Percentiles rank a stretch among this genome's conserved stretches.
Conservation (phyloP, 1,139 yeast species). For the Eremothecium cymbalariae region DNA sequence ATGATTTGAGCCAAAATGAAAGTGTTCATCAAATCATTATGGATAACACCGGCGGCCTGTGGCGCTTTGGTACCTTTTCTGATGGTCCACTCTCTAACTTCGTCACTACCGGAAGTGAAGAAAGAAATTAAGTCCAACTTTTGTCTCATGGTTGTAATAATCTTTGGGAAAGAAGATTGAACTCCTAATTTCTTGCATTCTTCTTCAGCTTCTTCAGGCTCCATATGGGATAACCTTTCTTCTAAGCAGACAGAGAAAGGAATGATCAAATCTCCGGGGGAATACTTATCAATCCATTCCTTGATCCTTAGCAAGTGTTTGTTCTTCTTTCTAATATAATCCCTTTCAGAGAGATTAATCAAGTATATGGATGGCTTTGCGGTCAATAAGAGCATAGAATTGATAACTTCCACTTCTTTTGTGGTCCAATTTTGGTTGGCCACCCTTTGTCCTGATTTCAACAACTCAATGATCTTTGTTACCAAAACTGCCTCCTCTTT, state of each 20-base stretch:
- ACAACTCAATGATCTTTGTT: slow-evolving; percentile 60
- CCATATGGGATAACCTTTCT: slow-evolving; percentile 84
- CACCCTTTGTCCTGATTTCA: slow-evolving; percentile 81
- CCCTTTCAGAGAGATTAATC: slow-evolving; percentile 88
- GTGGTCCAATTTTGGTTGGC: slow-evolving; percentile 86
- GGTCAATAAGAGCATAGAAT: slow-evolving; percentile 78
- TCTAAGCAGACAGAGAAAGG: slow-evolving; percentile 92
- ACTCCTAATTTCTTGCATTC: slow-evolving; percentile 86
- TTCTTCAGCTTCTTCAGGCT: slow-evolving; percentile 85
- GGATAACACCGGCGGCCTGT: slow-evolving; percentile 83
- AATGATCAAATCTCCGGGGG: slow-evolving; percentile 91
- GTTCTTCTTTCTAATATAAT: slow-evolving; percentile 95
- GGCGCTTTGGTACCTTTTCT: slow-evolving; percentile 82
- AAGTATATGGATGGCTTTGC: slow-evolving; percentile 96
- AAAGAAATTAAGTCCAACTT: slow-evolving; percentile 74
- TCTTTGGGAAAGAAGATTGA: slow-evolving; percentile 79
- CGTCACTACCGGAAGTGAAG: slow-evolving; percentile 80
- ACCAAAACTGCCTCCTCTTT: slow-evolving; percentile 86
- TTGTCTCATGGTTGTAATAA: slow-evolving; percentile 75
- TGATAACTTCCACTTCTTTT: slow-evolving; percentile 84
- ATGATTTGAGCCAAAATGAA: slow-evolving; percentile 77
- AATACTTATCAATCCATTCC: slow-evolving; percentile 92
- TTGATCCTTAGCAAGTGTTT: slow-evolving; percentile 84
- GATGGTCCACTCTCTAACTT: slow-evolving; percentile 85
- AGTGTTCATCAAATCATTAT: slow-evolving; percentile 69